Evolutionary conservation across 2,329 filamentous ascomycete genomes (phyloP), one percentile per base, ranked within the genome.

Genomic region (Botrytis elliptica): DNA sequence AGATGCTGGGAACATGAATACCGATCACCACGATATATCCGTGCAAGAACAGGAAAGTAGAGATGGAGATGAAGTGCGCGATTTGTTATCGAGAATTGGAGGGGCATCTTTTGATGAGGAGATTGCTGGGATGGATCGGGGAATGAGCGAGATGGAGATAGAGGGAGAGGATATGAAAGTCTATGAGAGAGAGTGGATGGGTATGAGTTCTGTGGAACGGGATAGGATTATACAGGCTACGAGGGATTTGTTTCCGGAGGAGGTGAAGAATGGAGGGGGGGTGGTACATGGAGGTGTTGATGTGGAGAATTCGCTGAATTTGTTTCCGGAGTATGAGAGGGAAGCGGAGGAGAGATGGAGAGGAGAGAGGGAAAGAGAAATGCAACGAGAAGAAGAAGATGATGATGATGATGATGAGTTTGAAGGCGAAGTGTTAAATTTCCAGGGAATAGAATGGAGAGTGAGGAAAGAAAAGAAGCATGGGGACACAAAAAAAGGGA

Each of bases 1-100:
- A 25, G 36, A 25, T 38, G 9, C 22, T 1, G 12, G 10, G 59
- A 1, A 29, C 9, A 42, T 16, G 25, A 16, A 18, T 42, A 29
- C 16, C 16, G 0, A 3, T 3, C 2, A n/a, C 12, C 49, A n/a
- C 25, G 6, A n/a, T 14, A 6, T n/a, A 14, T 52, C 25, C 25
- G 25, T 63, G 14, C 38, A 2, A 63, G 77, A 81, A 22, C 77
- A 79, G 75, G 74, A 79, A 72, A 73, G 49, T 36, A 72, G 64
- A 44, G 85, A 86, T 76, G 85, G 85, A 40, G 76, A 79, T 52
- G 84, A 80, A 6, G 84, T 86, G 8, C 70, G 84, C 16, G 77
- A 78, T n/a, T 78, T 86, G 40, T 81, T 86, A 42, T 63, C 60
- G 12, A 9, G 38, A 42, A 42, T 42, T 4, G 36, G 38, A n/a